Conservation (phyloP, 2,329 filamentous ascomycete genomes). For the Calonectria ilicicola region DNA sequence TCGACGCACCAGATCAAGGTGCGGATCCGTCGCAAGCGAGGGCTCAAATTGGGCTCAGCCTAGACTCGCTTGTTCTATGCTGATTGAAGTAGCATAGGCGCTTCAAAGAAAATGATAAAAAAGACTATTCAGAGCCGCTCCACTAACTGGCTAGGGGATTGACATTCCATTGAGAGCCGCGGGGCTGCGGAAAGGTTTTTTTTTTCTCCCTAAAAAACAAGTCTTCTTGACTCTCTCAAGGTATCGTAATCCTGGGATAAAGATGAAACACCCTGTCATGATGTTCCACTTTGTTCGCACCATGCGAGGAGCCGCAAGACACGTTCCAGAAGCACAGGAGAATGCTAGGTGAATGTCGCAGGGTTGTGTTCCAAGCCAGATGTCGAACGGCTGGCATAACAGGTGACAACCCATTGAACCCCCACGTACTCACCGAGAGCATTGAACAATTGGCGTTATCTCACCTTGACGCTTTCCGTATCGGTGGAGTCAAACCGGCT, state of each 20-base stretch:
- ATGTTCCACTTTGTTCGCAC: background rate
- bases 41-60: too few relatives aligned
- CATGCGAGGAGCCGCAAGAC: background rate
- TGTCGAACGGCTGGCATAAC: slow-evolving; percentile 4
- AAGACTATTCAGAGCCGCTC: too few relatives aligned
- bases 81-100: too few relatives aligned
- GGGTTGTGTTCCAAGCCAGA: background rate
- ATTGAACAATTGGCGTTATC: slow-evolving; percentile 12
- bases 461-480: slow-evolving; percentile 16
- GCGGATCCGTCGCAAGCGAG: background rate
- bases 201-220: too few relatives aligned
- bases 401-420: slow-evolving; percentile 8
- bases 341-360: background rate
- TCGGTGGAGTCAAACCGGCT: background rate
- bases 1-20: background rate
- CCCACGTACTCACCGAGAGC: slow-evolving; percentile 19
- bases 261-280: background rate
- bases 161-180: background rate
- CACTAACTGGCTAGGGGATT: too few relatives aligned
- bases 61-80: too few relatives aligned
- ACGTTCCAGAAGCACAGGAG: slow-evolving; percentile 25
- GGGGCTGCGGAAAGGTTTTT: too few relatives aligned
- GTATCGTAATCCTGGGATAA: background rate
- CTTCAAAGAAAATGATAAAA: too few relatives aligned
- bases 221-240: background rate